Evolutionary conservation across 176 grass and related monocot genomes (phyloP).

Genomic region (Raddia guianensis): DNA sequence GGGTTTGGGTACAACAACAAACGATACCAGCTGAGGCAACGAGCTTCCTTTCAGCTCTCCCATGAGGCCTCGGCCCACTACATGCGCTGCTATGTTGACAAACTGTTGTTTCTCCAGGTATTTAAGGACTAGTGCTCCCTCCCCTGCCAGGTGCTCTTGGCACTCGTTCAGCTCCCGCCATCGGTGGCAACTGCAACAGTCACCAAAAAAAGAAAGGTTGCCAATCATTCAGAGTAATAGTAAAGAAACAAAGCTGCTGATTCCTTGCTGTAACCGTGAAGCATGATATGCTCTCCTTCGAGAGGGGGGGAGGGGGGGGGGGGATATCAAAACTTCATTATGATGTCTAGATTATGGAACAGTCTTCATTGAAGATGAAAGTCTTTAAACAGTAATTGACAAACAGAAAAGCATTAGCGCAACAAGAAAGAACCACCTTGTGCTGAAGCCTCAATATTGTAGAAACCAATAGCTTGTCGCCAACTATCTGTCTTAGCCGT

Average conservation of each 20-base stretch:
- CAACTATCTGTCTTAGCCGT: slow-evolving; percentile 60
- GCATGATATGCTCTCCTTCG: background rate
- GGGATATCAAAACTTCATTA: background rate
- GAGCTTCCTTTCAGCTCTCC: background rate
- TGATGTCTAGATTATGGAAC: background rate
- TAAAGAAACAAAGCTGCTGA: background rate
- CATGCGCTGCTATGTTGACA: background rate
- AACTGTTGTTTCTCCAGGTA: slow-evolving; percentile 17
- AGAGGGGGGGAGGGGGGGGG: too few relatives aligned
- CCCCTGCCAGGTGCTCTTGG: slow-evolving; percentile 6
- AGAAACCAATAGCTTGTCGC: slow-evolving; percentile 74
- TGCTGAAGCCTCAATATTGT: slow-evolving; percentile 67
- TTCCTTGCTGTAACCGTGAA: background rate
- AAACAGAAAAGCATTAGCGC: background rate
- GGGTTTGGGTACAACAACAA: slow-evolving; percentile 21
- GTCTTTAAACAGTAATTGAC: background rate
- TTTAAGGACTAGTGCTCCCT: background rate
- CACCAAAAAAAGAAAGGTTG: background rate
- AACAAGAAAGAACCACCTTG: slow-evolving; percentile 47
- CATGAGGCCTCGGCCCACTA: background rate
- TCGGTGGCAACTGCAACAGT: slow-evolving; percentile 17
- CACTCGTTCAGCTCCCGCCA: background rate
- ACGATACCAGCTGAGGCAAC: background rate
- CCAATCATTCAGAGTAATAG: background rate
- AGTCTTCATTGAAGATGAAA: background rate